These are phyloP conservation scores for Basidiobolus meristosporus DNA, from an alignment of 371 early-diverging fungal genomes.

Conservation along the genomic window DNA sequence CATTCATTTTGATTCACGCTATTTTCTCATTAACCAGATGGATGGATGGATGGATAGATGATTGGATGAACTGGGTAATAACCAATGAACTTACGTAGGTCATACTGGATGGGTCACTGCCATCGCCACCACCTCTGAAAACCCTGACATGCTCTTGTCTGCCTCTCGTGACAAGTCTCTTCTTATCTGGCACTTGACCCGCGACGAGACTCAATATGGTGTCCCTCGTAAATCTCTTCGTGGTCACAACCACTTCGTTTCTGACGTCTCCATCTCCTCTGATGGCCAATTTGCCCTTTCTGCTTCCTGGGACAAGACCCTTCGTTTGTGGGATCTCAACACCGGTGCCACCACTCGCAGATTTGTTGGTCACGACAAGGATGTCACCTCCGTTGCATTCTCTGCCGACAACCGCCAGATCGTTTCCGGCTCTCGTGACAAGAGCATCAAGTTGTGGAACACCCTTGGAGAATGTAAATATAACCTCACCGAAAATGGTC, in stretches of 20 bases:
- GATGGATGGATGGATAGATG: too few relatives aligned
- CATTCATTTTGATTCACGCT: too few relatives aligned
- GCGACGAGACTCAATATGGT: slow-evolving; percentile 84
- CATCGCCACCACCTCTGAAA: slow-evolving; percentile 82
- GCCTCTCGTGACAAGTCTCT: slow-evolving; percentile 82
- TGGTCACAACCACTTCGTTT: slow-evolving; percentile 96
- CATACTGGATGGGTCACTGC: slow-evolving; percentile 79
- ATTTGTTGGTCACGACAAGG: slow-evolving; percentile 92
- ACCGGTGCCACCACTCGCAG: slow-evolving; percentile 84
- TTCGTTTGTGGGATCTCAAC: slow-evolving; percentile 94
- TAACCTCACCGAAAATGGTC: slow-evolving; percentile 83
- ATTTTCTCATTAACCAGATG: too few relatives aligned
- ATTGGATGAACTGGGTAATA: too few relatives aligned
- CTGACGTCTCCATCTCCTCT: slow-evolving; percentile 90
- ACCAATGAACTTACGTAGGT: slow-evolving; percentile 14
- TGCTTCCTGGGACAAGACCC: slow-evolving; percentile 97
- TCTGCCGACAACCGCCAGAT: slow-evolving; percentile 98
- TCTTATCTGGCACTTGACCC: slow-evolving; percentile 88
- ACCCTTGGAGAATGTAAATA: slow-evolving; percentile 97
- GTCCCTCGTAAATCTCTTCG: slow-evolving; percentile 70
- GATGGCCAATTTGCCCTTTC: slow-evolving; percentile 95
- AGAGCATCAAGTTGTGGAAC: slow-evolving; percentile 98
- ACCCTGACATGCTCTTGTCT: slow-evolving; percentile 80
- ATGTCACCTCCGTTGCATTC: slow-evolving; percentile 95
- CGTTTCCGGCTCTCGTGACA: slow-evolving; percentile 94